A percentile compares a stretch with the other conserved stretches of the same genome.
Evolutionary conservation across 1,284 basidiomycete genomes (phyloP).

Genomic region (Irpex rosettiformis): DNA sequence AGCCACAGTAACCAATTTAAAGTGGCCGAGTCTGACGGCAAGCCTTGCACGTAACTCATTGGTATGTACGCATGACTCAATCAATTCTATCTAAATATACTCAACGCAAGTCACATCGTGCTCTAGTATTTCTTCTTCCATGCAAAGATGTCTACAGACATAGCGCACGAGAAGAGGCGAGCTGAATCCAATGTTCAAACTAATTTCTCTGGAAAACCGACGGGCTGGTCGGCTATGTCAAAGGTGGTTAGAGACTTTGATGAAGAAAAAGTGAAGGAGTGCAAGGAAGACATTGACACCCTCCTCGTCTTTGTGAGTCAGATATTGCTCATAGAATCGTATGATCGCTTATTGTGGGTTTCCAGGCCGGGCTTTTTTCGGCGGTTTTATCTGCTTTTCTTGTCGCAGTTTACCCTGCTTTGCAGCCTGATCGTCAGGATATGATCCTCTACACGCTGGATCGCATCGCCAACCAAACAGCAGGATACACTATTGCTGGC

Average conservation of each 20-base stretch:
- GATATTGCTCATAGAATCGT: neutral
- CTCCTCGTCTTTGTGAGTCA: neutral
- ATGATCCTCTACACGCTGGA: neutral
- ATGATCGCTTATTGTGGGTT: neutral
- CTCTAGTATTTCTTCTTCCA: too few species aligned
- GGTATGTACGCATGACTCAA: too few species aligned
- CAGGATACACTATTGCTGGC: neutral
- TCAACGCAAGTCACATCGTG: too few species aligned
- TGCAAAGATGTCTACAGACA: too few species aligned
- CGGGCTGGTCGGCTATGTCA: neutral
- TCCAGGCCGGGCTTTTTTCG: slow-evolving; percentile 17
- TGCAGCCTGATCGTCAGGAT: neutral
- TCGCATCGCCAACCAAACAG: neutral
- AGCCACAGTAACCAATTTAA: too few species aligned
- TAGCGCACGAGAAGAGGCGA: too few species aligned
- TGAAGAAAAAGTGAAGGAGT: neutral
- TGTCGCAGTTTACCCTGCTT: slow-evolving; percentile 6
- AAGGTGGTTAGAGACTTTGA: neutral
- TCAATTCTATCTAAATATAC: too few species aligned
- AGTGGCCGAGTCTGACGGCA: too few species aligned
- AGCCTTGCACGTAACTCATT: too few species aligned
- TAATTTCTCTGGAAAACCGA: neutral
- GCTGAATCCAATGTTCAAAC: neutral
- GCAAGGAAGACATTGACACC: neutral
- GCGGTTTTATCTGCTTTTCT: slow-evolving; percentile 15